Evolutionary conservation across 164 flowering plant genomes (phyloP), one percentile per base, ranked within the genome.

Genomic region (Malania oleifera): DNA sequence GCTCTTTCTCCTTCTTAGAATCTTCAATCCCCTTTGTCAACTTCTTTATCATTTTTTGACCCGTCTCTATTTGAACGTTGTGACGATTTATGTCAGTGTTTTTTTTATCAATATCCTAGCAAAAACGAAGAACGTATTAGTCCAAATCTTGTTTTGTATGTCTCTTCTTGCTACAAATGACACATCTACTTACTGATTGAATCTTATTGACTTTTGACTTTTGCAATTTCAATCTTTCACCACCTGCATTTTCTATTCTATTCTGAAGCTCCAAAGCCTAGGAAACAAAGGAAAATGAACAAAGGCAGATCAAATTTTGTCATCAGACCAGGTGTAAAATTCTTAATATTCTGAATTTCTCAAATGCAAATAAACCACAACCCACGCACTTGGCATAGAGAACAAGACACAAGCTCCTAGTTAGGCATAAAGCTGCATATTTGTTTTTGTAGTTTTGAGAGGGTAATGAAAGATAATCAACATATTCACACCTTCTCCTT

Each of bases 181-280:
- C 24, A 15, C 2, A 19, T 15, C 57, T 52, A 82, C 99, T 89
- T 75, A 95, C 99, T 62, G 84, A 75, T 61, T 91, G 97, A 62
- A 95, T 85, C 67, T 89, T 80, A 10, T 64, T 64, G 53, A 95
- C 96, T 64, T 82, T 91, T 53, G 72, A 54, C 69, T 80, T 88
- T 41, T 95, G 99, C 18, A 49, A 57, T 74, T 80, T 89, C 68
- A 91, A 64, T 46, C 59, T 78, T 68, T 91, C 97, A 43, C 99
- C 99, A 17, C 99, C 99, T 37, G 96, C 97, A 80, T 91, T 88
- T 69, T 95, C 99, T 60, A 95, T 85, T 65, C 78, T 83, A 35
- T 39, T 75, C 65, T 95, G 99, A 53, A 95, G 90, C 69, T 81
- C 87, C 43, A 56, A 66, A 60, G 91, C 96, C 99, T 95, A 22